A percentile compares a stretch with the other conserved stretches of the same genome.
Evolutionary conservation across 2,329 filamentous ascomycete genomes (phyloP).

Genomic region (Capronia americana): DNA sequence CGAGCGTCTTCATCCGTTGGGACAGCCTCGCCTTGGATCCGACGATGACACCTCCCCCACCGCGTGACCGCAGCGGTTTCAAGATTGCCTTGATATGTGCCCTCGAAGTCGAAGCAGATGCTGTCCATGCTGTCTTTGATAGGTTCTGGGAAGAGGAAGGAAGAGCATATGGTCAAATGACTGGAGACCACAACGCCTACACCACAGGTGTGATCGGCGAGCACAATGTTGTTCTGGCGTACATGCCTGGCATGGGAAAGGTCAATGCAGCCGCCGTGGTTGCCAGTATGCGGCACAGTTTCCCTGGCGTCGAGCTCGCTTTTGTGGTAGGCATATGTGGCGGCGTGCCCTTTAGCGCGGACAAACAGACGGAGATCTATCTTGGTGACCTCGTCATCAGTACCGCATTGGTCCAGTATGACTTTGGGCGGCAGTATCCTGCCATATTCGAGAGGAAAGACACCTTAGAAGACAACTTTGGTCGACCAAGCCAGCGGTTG

Average conservation of each 20-base stretch:
- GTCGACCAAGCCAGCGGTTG: conserved; percentile 37
- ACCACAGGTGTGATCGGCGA: conserved; percentile 40
- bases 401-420: conserved; percentile 40
- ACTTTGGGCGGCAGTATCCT: conserved; percentile 42
- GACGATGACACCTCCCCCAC: too few species aligned
- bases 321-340: conserved; percentile 53
- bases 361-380: not conserved
- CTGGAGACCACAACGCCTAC: conserved; percentile 34
- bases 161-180: not conserved
- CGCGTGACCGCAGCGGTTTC: not conserved
- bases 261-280: conserved; percentile 39
- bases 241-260: conserved; percentile 44
- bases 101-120: not conserved
- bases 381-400: conserved; percentile 36
- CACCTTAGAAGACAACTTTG: too few species aligned
- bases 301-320: conserved; percentile 43
- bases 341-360: too few species aligned
- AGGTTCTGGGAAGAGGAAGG: not conserved
- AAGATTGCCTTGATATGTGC: not conserved
- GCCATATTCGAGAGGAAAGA: conserved; percentile 38
- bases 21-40: too few species aligned
- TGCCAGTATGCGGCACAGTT: conserved; percentile 45
- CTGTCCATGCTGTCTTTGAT: not conserved
- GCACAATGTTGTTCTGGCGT: conserved; percentile 44
- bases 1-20: too few species aligned